Base-by-base conservation (phyloP, 148 eudicot genomes). In the Cornus florida region DNA sequence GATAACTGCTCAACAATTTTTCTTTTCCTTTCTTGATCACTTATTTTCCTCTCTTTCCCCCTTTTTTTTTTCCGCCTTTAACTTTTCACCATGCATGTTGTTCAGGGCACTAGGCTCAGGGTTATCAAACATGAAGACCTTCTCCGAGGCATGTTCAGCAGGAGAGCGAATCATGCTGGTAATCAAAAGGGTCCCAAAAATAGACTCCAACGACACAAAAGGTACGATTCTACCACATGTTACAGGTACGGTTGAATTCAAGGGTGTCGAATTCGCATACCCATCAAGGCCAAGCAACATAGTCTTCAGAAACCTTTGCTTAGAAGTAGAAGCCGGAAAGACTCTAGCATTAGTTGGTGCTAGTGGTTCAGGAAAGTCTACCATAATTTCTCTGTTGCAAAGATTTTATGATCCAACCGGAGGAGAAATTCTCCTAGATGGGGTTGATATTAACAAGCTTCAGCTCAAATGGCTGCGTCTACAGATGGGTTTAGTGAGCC, bases 401-500 rank as follows among this genome's bases (percentile, higher is more conserved):
- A 35, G 72, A 39, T 70, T 31, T 70, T 70, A 33, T 14, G 43
- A 70, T 33, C 72, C 72, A 70, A 70, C 3, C 7, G 16, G 39
- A 70, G 72, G 72, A 31, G 43, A 70, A 70, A 70, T 70, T 14
- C 43, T 31, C 31, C 14, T 70, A 8, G 48, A 70, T 70, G 43
- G 43, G 39, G 72, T 70, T 39, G 5, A 38, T n/a, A 70, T 70
- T 35, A 33, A 70, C 41, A 70, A 70, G 72, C 43, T 70, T 33
- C 72, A 70, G 39, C 20, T 70, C 72, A 70, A 70, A 20, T 70
- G 72, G 72, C 38, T 70, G 20, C 35, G 72, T 12, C 33, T 39
- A 33, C 72, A 70, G 19, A 70, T 70, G 72, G 72, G 72, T 70
- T 70, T 70, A 33, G 72, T 70, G 43, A 70, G 43, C 72, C 72